Evolutionary conservation across 2,329 filamentous ascomycete species (phyloP), one percentile per base, ranked within the genome.

Genomic region (Alternaria sp.): DNA sequence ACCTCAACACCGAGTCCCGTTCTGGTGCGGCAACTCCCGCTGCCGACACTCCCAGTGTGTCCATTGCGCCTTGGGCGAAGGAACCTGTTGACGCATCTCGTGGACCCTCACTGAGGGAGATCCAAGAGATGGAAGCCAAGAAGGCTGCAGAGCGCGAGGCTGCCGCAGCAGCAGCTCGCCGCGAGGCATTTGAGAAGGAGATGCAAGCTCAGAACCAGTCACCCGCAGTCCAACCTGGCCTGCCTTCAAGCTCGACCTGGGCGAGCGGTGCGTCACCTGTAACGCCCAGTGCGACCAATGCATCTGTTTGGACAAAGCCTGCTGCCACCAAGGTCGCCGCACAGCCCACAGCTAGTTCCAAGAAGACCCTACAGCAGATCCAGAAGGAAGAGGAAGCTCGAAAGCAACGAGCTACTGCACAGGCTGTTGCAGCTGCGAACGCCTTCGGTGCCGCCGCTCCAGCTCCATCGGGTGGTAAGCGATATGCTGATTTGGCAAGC

Each of bases 291-390:
- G 56, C 67, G 30, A 78, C 83, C 53, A 77, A 71, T 53, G 72
- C 79, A 30, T 82, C 82, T 13, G 88, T 90, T 0, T 93, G 91
- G 91, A 82, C 86, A 17, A 93, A 92, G 80, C 76, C 77, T 36
- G 60, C 83, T 1, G 80, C 83, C 62, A 83, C 78, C 59, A 90
- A 87, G 73, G 77, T 84, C 40, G 71, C 76, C 23, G 76, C 80
- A 45, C 77, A 80, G 43, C 78, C 80, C 9, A 69, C 61, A 28
- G 78, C 76, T 67, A 81, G 73, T 78, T 83, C 82, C 11, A 96
- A 96, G 85, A 97, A 97, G 87, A 97, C 93, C 0, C 85, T 98
- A 47, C 93, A 93, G 23, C 95, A 98, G 70, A 98, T 99, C 62
- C 96, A 98, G 79, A 94, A 94, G 67, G 96, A 99, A 81, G 96